phyloP scores from a whole-genome alignment of 2,329 filamentous ascomycete species.

The Macrophomina pseudophaseolina region DNA sequence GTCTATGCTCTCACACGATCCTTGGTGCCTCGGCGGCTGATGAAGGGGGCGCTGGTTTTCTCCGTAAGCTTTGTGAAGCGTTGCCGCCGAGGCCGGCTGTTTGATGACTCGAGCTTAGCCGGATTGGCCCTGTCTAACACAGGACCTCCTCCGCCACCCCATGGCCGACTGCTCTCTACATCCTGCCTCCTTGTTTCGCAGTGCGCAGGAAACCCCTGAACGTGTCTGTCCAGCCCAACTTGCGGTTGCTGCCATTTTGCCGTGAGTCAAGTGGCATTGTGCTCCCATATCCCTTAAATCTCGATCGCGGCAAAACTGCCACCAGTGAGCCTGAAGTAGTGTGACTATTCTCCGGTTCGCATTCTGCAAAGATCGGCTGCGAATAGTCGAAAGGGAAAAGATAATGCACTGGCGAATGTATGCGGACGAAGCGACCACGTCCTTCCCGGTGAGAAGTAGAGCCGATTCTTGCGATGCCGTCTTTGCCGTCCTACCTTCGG shows the following conservation, averaged over 20 bases:
- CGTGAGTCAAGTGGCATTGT: conserved; percentile 8
- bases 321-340: background rate
- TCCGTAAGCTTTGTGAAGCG: conserved; percentile 23
- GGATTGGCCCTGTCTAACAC: background rate
- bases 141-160: background rate
- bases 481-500: background rate
- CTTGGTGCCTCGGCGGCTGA: conserved; percentile 10
- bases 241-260: background rate
- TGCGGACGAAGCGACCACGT: background rate
- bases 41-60: conserved; percentile 13
- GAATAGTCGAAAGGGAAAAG: background rate
- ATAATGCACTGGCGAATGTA: background rate
- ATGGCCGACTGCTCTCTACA: background rate
- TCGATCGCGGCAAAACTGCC: background rate
- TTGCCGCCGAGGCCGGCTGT: conserved; percentile 21
- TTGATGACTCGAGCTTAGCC: conserved; percentile 22
- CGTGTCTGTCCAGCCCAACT: background rate
- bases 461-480: background rate
- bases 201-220: conserved; percentile 5
- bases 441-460: background rate
- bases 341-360: background rate
- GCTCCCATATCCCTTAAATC: conserved; percentile 9
- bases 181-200: conserved; percentile 3
- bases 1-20: background rate
- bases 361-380: background rate